phyloP scores from a whole-genome alignment of 805 yeast genomes.

The Pichia insulana region DNA sequence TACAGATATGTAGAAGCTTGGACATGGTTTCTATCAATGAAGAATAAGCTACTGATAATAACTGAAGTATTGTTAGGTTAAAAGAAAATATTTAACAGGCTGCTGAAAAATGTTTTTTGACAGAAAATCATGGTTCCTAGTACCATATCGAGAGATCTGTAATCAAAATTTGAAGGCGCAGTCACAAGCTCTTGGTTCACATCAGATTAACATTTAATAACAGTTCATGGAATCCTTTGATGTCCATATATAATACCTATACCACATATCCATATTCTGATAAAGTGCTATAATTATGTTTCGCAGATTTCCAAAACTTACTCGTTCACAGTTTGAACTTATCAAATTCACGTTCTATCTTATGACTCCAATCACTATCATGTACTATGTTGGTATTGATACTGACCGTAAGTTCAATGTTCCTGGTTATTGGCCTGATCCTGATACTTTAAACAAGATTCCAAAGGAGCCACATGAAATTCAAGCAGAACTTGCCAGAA shows the following conservation, averaged over 20 bases:
- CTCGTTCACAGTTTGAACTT: conserved; percentile 45
- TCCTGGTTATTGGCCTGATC: conserved; percentile 97
- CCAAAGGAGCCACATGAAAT: conserved; percentile 92
- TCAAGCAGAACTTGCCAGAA: conserved; percentile 82
- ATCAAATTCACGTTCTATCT: conserved; percentile 76
- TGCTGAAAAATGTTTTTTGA: too few species aligned
- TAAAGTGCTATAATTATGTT: neutral
- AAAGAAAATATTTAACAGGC: too few species aligned
- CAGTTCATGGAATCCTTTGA: too few species aligned
- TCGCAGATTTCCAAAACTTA: conserved; percentile 21
- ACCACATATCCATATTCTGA: too few species aligned
- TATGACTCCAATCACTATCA: conserved; percentile 78
- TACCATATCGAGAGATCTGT: too few species aligned
- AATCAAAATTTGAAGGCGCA: too few species aligned
- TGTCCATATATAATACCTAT: too few species aligned
- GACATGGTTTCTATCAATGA: conserved; percentile 9
- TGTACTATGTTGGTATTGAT: conserved; percentile 89
- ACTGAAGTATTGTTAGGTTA: too few species aligned
- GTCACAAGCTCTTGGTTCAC: too few species aligned
- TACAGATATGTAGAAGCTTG: conserved; percentile 53
- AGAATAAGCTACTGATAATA: too few species aligned
- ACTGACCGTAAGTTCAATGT: conserved; percentile 83
- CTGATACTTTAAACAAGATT: conserved; percentile 78
- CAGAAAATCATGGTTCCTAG: too few species aligned
- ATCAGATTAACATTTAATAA: too few species aligned